Evolutionary conservation across 306 rosid species (phyloP).

Genomic region (Rubus parviflorus): DNA sequence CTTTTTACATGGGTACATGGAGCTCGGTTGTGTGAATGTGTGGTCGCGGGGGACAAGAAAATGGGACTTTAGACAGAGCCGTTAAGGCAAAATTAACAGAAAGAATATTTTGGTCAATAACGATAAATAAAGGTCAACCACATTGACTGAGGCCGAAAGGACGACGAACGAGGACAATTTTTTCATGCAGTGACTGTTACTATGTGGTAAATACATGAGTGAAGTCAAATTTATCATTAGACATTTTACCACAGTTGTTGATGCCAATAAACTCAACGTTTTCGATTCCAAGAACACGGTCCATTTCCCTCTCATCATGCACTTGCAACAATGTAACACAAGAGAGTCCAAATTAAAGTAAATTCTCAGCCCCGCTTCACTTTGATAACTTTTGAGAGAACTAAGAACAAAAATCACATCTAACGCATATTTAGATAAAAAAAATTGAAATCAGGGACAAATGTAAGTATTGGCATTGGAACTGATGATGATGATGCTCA

Average conservation of each 20-base stretch:
- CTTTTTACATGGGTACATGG: no score
- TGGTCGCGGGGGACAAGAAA: no score
- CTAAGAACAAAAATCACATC: constrained; percentile 11
- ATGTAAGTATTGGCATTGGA: not conserved
- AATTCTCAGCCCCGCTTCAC: not conserved
- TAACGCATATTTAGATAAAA: not conserved
- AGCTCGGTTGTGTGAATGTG: no score
- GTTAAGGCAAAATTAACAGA: not conserved
- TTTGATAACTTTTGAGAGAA: not conserved
- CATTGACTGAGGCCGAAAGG: no score
- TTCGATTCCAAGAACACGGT: constrained; percentile 86
- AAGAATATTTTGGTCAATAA: no score
- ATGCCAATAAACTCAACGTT: constrained; percentile 91
- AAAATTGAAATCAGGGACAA: not conserved
- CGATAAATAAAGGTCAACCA: no score
- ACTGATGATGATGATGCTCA: not conserved
- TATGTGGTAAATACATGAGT: no score
- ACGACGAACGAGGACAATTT: no score
- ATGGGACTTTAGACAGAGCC: no score
- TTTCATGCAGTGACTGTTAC: no score
- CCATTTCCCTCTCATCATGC: constrained; percentile 87
- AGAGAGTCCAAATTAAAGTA: not conserved
- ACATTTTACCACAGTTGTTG: constrained; percentile 55
- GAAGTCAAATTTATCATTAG: no score
- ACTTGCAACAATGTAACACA: constrained; percentile 46